Conservation (phyloP, 2,329 filamentous ascomycete genomes). For the Talaromyces sp. region DNA sequence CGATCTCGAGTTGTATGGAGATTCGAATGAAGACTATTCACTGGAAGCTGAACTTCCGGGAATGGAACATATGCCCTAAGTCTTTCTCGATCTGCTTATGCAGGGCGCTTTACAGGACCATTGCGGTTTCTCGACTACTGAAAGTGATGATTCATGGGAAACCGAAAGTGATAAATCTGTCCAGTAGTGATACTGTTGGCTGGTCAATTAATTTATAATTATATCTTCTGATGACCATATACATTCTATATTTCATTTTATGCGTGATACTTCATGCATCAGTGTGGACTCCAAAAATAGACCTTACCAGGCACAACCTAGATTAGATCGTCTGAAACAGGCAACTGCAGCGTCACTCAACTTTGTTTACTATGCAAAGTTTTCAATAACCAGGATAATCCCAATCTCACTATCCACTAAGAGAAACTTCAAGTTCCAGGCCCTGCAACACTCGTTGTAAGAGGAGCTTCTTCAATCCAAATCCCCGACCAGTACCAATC, state of each 20-base stretch:
- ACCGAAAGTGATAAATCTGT: background rate
- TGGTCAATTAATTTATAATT: no score
- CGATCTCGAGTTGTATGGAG: background rate
- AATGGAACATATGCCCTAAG: background rate
- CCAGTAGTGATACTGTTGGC: background rate
- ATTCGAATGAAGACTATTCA: background rate
- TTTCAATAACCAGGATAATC: no score
- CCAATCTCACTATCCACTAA: no score
- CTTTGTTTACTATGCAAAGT: no score
- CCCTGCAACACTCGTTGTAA: slow-evolving; percentile 36
- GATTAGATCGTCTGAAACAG: no score
- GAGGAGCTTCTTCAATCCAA: slow-evolving; percentile 58
- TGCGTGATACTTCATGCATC: no score
- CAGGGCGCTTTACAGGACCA: background rate
- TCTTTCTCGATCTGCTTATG: background rate
- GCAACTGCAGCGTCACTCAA: no score
- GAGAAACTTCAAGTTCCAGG: slow-evolving; percentile 10
- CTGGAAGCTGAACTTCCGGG: background rate
- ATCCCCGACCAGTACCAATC: slow-evolving; percentile 69
- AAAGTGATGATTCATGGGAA: background rate
- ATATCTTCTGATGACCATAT: no score
- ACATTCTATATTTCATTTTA: no score
- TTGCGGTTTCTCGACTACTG: background rate
- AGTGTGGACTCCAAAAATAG: no score
- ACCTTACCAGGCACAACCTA: no score